These are phyloP conservation scores for Inosperma sp. DNA, from an alignment of 768 basidiomycete species.

Conservation along the genomic window DNA sequence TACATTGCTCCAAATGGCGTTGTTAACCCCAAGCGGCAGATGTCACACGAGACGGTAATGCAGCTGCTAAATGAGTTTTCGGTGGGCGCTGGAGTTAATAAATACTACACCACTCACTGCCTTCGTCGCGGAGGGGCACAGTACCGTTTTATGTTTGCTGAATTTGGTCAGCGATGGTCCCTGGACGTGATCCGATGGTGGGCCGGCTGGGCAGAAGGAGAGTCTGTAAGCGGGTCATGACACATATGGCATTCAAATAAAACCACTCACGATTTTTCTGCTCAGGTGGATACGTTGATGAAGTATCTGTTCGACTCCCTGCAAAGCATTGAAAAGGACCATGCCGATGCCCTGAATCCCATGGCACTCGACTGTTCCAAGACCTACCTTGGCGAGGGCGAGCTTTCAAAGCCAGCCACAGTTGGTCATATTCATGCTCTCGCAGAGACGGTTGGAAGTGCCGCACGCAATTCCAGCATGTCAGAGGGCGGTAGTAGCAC, in stretches of 20 bases:
- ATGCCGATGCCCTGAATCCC: constrained; percentile 19
- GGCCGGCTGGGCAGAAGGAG: constrained; percentile 32
- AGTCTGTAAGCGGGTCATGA: constrained; percentile 19
- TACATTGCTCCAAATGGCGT: constrained; percentile 23
- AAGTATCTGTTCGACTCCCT: constrained; percentile 29
- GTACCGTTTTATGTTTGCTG: constrained; percentile 34
- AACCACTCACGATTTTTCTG: constrained; percentile 3
- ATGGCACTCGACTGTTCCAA: not conserved
- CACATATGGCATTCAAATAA: not conserved
- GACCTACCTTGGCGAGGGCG: not conserved
- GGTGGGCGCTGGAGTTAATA: constrained; percentile 15
- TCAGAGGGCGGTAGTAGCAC: no score
- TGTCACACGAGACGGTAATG: constrained; percentile 18
- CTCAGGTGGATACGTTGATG: constrained; percentile 20
- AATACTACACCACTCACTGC: constrained; percentile 28
- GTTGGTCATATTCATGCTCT: no score
- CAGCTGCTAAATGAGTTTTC: constrained; percentile 24
- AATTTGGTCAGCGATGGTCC: constrained; percentile 26
- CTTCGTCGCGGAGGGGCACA: constrained; percentile 33
- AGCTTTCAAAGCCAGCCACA: no score
- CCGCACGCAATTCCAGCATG: no score
- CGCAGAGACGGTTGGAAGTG: no score
- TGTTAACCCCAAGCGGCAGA: constrained; percentile 6
- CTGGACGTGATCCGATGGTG: constrained; percentile 31
- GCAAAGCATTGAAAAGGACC: constrained; percentile 22